A percentile compares a stretch with the other conserved stretches of the same genome.
Evolutionary conservation across 2,329 filamentous ascomycete genomes (phyloP).

Genomic region (Westerdykella sp.): DNA sequence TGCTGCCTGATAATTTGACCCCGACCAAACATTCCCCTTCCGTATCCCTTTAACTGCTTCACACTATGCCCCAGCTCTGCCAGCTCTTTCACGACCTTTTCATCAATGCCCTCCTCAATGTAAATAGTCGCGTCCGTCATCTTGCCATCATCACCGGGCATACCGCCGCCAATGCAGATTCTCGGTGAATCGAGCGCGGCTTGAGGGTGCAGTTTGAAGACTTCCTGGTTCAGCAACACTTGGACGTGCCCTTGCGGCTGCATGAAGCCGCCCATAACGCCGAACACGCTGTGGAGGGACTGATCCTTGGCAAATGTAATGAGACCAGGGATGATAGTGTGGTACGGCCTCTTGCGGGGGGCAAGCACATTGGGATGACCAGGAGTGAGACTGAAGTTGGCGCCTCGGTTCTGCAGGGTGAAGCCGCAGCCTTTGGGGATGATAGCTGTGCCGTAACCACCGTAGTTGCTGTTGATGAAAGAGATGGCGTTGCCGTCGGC

Average conservation of each 20-base stretch:
- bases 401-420: slow-evolving; percentile 87
- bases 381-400: slow-evolving; percentile 69
- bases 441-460: slow-evolving; percentile 80
- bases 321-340: slow-evolving; percentile 94
- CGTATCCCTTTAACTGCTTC: slow-evolving; percentile 58
- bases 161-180: slow-evolving; percentile 76
- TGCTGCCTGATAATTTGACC: slow-evolving; percentile 81
- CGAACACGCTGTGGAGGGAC: slow-evolving; percentile 76
- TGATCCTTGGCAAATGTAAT: slow-evolving; percentile 71
- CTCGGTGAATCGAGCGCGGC: slow-evolving; percentile 83
- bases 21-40: slow-evolving; percentile 68
- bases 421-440: slow-evolving; percentile 84
- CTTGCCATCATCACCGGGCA: slow-evolving; percentile 54
- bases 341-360: slow-evolving; percentile 84
- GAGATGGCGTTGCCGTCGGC: slow-evolving; percentile 79
- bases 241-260: slow-evolving; percentile 96
- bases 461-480: slow-evolving; percentile 96
- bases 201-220: slow-evolving; percentile 76
- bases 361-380: slow-evolving; percentile 74
- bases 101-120: slow-evolving; percentile 74
- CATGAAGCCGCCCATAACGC: slow-evolving; percentile 98
- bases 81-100: slow-evolving; percentile 62
- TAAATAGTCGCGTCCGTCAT: slow-evolving; percentile 61
- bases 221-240: slow-evolving; percentile 80
- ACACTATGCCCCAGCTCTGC: slow-evolving; percentile 67